Evolutionary conservation across 257 asterid genomes (phyloP).

Genomic region (Eustoma russellianum): DNA sequence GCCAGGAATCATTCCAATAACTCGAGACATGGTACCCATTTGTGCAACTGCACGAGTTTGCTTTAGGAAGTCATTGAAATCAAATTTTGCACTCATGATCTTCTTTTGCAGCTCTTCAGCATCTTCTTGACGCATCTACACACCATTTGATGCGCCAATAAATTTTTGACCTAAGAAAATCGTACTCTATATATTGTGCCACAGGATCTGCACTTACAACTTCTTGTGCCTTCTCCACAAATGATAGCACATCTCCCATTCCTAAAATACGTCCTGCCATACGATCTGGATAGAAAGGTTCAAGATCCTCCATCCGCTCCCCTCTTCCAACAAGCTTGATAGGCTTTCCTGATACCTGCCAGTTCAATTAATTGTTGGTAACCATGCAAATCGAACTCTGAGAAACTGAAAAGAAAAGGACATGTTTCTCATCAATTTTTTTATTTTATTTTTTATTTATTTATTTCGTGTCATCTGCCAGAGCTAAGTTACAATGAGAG

Average conservation of each 20-base stretch:
- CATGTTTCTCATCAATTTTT: no score
- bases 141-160: constrained; percentile 13
- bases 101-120: constrained; percentile 96
- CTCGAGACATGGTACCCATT: constrained; percentile 99
- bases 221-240: constrained; percentile 99
- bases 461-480: no score
- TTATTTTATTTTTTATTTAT: no score
- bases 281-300: constrained; percentile 97
- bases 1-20: constrained; percentile 97
- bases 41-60: constrained; percentile 92
- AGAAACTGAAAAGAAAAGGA: no score
- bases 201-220: constrained; percentile 50
- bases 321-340: constrained; percentile 99
- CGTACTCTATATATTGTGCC: background rate
- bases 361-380: background rate
- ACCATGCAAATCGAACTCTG: background rate
- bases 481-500: no score
- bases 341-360: constrained; percentile 97
- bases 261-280: constrained; percentile 98
- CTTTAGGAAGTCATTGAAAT: constrained; percentile 90
- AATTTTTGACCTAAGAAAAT: background rate
- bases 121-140: constrained; percentile 93
- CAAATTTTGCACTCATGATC: constrained; percentile 96
- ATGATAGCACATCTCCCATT: constrained; percentile 97
- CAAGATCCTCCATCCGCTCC: constrained; percentile 97